Evolutionary conservation across 1,284 basidiomycete species (phyloP).

Genomic region (Leccinum solheimii): DNA sequence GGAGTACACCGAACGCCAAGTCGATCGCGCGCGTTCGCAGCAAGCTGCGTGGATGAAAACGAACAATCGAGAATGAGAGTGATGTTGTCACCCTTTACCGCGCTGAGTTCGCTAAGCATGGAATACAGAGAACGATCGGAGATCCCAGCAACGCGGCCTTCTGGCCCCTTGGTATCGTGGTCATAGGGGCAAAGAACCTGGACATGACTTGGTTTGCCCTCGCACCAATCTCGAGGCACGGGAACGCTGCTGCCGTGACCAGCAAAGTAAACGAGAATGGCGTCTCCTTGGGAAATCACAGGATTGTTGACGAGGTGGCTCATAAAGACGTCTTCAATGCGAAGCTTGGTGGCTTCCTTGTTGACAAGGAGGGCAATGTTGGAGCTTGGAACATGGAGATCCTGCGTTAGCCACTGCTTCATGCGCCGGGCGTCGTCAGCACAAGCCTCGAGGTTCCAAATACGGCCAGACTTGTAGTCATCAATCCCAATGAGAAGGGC

Average conservation of each 20-base stretch:
- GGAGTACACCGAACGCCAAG: constrained; percentile 55
- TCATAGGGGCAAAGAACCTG: constrained; percentile 66
- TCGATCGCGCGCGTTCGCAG: constrained; percentile 42
- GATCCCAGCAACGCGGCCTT: constrained; percentile 57
- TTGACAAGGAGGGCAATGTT: constrained; percentile 59
- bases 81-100: constrained; percentile 64
- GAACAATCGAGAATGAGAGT: constrained; percentile 65
- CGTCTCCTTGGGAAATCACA: constrained; percentile 56
- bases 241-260: constrained; percentile 60
- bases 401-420: constrained; percentile 53
- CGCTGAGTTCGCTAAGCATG: constrained; percentile 54
- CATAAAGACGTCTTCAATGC: constrained; percentile 59
- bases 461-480: constrained; percentile 59
- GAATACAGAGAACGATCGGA: constrained; percentile 63
- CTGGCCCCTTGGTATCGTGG: constrained; percentile 48
- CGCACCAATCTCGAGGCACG: constrained; percentile 59
- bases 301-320: constrained; percentile 60
- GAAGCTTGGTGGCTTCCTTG: constrained; percentile 55
- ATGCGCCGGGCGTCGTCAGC: constrained; percentile 59
- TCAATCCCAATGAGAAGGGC: constrained; percentile 66
- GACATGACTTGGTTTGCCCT: constrained; percentile 43
- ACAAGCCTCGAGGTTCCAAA: constrained; percentile 65
- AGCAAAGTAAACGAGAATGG: constrained; percentile 66
- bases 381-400: constrained; percentile 56
- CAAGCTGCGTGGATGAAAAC: constrained; percentile 48